These are phyloP conservation scores for Dendrobium nobile DNA, from an alignment of 106 monocot genomes.

Conservation along the genomic window DNA sequence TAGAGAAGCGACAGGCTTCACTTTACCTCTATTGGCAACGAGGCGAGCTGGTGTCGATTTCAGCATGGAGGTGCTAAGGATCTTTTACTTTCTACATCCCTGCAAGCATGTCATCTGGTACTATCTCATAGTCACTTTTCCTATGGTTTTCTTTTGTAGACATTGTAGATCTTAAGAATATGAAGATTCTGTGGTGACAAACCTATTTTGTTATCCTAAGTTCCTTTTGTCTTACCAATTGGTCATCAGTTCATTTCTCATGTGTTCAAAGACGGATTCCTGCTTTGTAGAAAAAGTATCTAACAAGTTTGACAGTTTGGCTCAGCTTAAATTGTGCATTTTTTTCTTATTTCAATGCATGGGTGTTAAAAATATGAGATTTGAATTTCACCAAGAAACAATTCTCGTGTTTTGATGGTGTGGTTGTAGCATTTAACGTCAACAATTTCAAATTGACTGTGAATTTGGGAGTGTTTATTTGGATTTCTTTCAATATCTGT, in stretches of 20 bases:
- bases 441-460: background rate
- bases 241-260: background rate
- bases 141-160: background rate
- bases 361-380: too few species aligned
- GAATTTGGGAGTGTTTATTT: background rate
- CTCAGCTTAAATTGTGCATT: conserved; percentile 1
- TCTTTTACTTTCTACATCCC: too few species aligned
- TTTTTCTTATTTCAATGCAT: background rate
- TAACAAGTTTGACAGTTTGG: background rate
- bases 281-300: background rate
- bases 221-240: background rate
- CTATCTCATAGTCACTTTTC: background rate
- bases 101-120: background rate
- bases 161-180: background rate
- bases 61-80: conserved; percentile 87
- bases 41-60: conserved; percentile 64
- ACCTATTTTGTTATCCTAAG: background rate
- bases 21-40: conserved; percentile 75
- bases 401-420: background rate
- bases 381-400: too few species aligned
- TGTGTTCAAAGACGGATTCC: background rate
- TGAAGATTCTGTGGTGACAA: background rate
- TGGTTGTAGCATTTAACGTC: background rate
- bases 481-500: background rate
- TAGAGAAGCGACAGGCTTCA: conserved; percentile 65